These are phyloP conservation scores for Lecanicillium sp. DNA, from an alignment of 2,329 filamentous ascomycete genomes.

Conservation along the genomic window DNA sequence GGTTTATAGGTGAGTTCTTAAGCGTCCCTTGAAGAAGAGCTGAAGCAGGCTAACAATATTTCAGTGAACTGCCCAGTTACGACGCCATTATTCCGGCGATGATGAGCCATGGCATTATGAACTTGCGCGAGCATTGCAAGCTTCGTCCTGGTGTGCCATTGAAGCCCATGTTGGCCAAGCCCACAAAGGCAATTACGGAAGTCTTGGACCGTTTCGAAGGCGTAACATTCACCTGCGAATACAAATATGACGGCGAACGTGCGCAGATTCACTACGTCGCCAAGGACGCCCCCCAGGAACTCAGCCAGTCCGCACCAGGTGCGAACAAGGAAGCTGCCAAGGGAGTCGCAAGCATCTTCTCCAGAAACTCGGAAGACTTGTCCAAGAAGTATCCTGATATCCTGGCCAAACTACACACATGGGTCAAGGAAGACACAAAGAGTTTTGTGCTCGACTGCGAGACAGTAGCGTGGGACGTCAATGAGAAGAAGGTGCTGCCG, in stretches of 20 bases:
- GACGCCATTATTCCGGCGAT: constrained; percentile 90
- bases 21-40: neutral
- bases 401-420: constrained; percentile 74
- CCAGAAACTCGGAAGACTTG: constrained; percentile 90
- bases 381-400: constrained; percentile 98
- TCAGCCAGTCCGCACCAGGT: constrained; percentile 51
- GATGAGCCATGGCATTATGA: constrained; percentile 76
- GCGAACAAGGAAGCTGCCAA: constrained; percentile 58
- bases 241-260: constrained; percentile 96
- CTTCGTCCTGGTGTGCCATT: constrained; percentile 87
- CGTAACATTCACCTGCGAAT: constrained; percentile 95
- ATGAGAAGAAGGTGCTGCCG: constrained; percentile 88
- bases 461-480: constrained; percentile 93
- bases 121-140: constrained; percentile 78
- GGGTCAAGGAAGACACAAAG: constrained; percentile 84
- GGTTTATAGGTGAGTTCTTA: constrained; percentile 64
- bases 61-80: constrained; percentile 86
- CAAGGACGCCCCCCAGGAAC: constrained; percentile 64
- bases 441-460: constrained; percentile 99
- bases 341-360: constrained; percentile 90
- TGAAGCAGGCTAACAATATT: constrained; percentile 23
- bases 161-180: constrained; percentile 98
- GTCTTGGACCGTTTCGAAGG: constrained; percentile 94
- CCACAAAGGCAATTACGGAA: constrained; percentile 96
- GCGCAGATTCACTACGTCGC: constrained; percentile 98